Evolutionary conservation across 108 stramenopile genomes (phyloP).

Genomic region (Cyclostephanos invisitatus): DNA sequence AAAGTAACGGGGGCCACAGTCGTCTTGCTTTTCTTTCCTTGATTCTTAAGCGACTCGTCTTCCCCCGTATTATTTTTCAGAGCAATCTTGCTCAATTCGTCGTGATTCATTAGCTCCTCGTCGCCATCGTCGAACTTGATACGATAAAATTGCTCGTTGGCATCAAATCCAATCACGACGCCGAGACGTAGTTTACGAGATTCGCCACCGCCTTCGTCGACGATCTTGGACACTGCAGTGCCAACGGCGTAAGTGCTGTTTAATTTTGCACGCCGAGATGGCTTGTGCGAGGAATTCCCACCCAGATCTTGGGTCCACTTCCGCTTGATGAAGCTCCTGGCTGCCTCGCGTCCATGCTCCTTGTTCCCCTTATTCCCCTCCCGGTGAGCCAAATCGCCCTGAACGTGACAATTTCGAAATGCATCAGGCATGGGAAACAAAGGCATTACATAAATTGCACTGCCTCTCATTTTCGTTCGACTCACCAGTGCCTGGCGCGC

Average conservation of each 20-base stretch:
- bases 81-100: conserved; percentile 1
- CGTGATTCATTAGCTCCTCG: neutral
- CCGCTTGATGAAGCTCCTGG: neutral
- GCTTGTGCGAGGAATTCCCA: neutral
- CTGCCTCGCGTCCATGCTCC: neutral
- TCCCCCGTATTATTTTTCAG: neutral
- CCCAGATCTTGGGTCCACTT: neutral
- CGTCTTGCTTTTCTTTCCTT: neutral
- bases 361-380: neutral
- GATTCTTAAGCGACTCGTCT: neutral
- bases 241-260: neutral
- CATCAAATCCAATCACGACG: neutral
- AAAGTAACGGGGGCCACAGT: neutral
- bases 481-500: conserved; percentile 1
- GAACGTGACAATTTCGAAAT: neutral
- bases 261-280: neutral
- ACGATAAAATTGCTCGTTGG: neutral
- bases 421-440: neutral
- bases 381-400: neutral
- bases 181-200: neutral
- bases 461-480: neutral
- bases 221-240: conserved; percentile 2
- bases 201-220: neutral
- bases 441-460: neutral
- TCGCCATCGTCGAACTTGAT: conserved; percentile 1